Evolutionary conservation across 371 early-diverging fungal species (phyloP).

Genomic region (Rhizopus arrhizus): DNA sequence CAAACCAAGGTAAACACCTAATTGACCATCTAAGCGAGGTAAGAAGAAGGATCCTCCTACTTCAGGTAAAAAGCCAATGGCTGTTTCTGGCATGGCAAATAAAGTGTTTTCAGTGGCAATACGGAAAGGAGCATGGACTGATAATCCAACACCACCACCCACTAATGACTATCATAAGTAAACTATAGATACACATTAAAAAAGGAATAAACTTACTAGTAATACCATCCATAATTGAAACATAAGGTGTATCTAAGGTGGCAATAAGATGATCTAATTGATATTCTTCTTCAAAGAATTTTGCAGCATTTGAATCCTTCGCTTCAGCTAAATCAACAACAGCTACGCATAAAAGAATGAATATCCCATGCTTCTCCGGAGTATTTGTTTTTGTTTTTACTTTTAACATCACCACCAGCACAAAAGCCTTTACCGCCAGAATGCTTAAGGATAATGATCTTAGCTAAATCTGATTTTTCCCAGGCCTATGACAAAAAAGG

Average conservation of each 20-base stretch:
- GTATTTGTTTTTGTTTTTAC: slow-evolving; percentile 29
- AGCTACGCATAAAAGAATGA: slow-evolving; percentile 21
- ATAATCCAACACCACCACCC: slow-evolving; percentile 97
- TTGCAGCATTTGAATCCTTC: slow-evolving; percentile 59
- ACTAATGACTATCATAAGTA: slow-evolving; percentile 48
- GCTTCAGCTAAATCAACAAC: slow-evolving; percentile 50
- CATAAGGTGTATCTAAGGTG: slow-evolving; percentile 83
- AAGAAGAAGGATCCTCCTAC: slow-evolving; percentile 96
- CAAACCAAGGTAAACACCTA: slow-evolving; percentile 91
- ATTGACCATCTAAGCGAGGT: slow-evolving; percentile 90
- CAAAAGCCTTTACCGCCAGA: slow-evolving; percentile 87
- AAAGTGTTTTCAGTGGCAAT: slow-evolving; percentile 93
- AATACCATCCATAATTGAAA: slow-evolving; percentile 90
- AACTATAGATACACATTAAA: neutral
- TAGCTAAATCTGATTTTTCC: slow-evolving; percentile 87
- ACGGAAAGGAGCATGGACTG: slow-evolving; percentile 94
- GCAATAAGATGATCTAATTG: slow-evolving; percentile 90
- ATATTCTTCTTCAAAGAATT: slow-evolving; percentile 93
- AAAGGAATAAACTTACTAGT: slow-evolving; percentile 66
- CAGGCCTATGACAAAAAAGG: slow-evolving; percentile 65
- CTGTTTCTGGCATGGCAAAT: slow-evolving; percentile 96
- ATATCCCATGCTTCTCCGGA: neutral
- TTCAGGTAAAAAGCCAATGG: slow-evolving; percentile 95
- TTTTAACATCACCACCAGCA: slow-evolving; percentile 96
- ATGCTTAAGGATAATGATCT: slow-evolving; percentile 83